These are phyloP conservation scores for Eutrema yunnanense DNA, from an alignment of 345 rosid species.

Conservation along the genomic window DNA sequence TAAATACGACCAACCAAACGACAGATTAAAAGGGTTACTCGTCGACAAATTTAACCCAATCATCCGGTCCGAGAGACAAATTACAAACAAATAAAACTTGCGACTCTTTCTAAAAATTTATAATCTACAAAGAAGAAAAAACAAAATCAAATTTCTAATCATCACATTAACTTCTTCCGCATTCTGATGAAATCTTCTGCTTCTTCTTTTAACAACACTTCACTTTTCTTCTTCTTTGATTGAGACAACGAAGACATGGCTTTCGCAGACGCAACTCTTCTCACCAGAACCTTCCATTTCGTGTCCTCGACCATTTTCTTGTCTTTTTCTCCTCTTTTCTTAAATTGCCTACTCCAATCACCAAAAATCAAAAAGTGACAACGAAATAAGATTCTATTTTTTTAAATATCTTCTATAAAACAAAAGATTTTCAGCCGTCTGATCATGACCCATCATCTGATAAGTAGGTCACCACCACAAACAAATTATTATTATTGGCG, in stretches of 20 bases:
- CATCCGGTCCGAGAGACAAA: constrained; percentile 5
- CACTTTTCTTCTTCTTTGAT: constrained; percentile 37
- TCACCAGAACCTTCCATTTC: constrained; percentile 69
- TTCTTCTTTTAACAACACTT: constrained; percentile 13
- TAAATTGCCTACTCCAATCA: constrained; percentile 59
- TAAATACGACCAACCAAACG: background rate
- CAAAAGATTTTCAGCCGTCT: background rate
- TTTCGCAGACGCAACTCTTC: constrained; percentile 74
- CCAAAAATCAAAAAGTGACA: background rate
- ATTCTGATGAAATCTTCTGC: constrained; percentile 28
- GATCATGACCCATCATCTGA: constrained; percentile 18
- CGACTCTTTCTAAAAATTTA: too few species aligned
- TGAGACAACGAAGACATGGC: constrained; percentile 56
- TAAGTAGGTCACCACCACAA: constrained; percentile 26
- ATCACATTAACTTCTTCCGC: constrained; percentile 5
- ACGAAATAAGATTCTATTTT: background rate
- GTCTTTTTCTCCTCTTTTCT: constrained; percentile 44
- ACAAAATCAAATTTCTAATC: background rate
- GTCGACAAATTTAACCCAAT: constrained; percentile 25
- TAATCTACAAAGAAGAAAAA: background rate
- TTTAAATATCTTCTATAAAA: background rate
- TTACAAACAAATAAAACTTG: background rate
- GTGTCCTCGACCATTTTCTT: constrained; percentile 40
- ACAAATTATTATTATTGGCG: background rate
- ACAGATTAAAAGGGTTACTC: constrained; percentile 22